Evolutionary conservation across 2,329 filamentous ascomycete genomes (phyloP).

Genomic region (Ophiocordyceps camponoti-rufipedis): DNA sequence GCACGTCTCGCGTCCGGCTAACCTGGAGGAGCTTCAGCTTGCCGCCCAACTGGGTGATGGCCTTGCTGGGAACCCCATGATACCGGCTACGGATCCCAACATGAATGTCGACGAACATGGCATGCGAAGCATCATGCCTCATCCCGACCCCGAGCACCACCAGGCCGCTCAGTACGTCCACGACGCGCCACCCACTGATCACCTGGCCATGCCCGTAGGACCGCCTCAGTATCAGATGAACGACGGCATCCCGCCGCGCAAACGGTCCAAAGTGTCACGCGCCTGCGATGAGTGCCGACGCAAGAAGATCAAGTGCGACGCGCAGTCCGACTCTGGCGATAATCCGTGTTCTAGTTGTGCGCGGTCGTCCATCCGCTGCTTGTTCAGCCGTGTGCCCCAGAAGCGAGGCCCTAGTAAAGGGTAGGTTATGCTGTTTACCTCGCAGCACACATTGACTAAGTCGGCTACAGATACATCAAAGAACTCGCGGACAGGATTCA

Average conservation of each 20-base stretch:
- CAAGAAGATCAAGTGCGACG: slow-evolving; percentile 83
- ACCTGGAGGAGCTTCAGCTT: slow-evolving; percentile 36
- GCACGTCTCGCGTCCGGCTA: slow-evolving; percentile 22
- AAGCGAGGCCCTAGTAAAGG: slow-evolving; percentile 84
- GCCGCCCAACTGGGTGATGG: slow-evolving; percentile 39
- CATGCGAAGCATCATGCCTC: slow-evolving; percentile 25
- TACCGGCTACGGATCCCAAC: slow-evolving; percentile 26
- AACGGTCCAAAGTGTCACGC: slow-evolving; percentile 71
- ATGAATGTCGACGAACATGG: slow-evolving; percentile 24
- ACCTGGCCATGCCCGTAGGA: slow-evolving; percentile 16
- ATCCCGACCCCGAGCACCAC: slow-evolving; percentile 19
- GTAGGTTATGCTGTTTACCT: slow-evolving; percentile 18
- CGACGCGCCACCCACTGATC: slow-evolving; percentile 16
- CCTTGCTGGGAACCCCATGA: slow-evolving; percentile 27
- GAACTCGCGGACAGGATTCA: slow-evolving; percentile 75
- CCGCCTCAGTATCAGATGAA: slow-evolving; percentile 22
- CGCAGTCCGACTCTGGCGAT: slow-evolving; percentile 52
- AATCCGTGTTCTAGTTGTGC: slow-evolving; percentile 69
- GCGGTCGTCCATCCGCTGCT: slow-evolving; percentile 55
- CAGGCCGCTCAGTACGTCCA: slow-evolving; percentile 18
- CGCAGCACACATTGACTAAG: neutral
- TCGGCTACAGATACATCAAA: slow-evolving; percentile 58
- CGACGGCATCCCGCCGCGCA: slow-evolving; percentile 48
- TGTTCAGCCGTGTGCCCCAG: slow-evolving; percentile 76
- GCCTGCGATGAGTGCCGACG: slow-evolving; percentile 80